These are phyloP conservation scores for Skeletonema potamos DNA, from an alignment of 108 stramenopile species.

Conservation along the genomic window DNA sequence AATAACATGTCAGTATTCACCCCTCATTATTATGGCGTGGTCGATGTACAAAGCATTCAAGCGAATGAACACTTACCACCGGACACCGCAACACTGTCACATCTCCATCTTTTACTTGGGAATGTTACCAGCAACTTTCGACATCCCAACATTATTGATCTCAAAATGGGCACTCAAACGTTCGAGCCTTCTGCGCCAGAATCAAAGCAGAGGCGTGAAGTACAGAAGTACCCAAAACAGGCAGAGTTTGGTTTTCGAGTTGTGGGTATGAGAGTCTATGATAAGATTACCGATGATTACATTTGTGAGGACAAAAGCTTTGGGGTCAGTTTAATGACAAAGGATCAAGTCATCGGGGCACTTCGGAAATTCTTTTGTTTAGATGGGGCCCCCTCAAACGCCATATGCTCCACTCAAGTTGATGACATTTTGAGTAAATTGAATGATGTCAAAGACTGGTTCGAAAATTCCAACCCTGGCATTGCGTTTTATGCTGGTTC, in stretches of 20 bases:
- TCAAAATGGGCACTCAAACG: slow-evolving; percentile 86
- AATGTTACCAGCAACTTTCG: slow-evolving; percentile 57
- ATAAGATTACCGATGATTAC: slow-evolving; percentile 57
- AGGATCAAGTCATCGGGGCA: slow-evolving; percentile 50
- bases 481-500: slow-evolving; percentile 78
- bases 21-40: slow-evolving; percentile 67
- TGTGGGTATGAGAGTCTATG: slow-evolving; percentile 74
- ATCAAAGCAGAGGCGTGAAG: slow-evolving; percentile 66
- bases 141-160: slow-evolving; percentile 78
- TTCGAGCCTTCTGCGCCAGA: slow-evolving; percentile 74
- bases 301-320: slow-evolving; percentile 59
- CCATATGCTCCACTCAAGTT: background rate
- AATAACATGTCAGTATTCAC: slow-evolving; percentile 49
- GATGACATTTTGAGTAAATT: slow-evolving; percentile 49
- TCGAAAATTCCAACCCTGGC: slow-evolving; percentile 51
- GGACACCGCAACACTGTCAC: slow-evolving; percentile 10
- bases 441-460: slow-evolving; percentile 52
- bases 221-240: slow-evolving; percentile 74
- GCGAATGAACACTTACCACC: background rate
- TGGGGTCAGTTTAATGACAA: slow-evolving; percentile 53
- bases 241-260: slow-evolving; percentile 78
- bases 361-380: slow-evolving; percentile 57
- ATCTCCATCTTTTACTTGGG: slow-evolving; percentile 62
- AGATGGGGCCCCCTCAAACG: background rate
- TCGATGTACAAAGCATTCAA: slow-evolving; percentile 16